Base-by-base conservation (phyloP, 805 yeast genomes). In the Hanseniaspora occidentalis region DNA sequence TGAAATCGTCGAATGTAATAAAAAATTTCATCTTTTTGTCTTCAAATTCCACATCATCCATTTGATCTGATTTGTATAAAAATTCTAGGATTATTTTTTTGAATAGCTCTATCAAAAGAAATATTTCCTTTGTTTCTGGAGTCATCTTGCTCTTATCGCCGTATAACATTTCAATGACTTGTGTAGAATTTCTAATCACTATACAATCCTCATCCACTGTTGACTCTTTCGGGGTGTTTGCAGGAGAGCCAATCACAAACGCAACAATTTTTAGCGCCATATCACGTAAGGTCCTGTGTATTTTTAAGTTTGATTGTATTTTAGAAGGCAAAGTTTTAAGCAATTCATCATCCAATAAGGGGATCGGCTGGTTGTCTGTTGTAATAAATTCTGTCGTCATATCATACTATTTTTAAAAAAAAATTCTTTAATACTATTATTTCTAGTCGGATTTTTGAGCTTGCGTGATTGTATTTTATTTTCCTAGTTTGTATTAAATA, bases 1-100 rank as follows among this genome's bases (percentile, higher is more conserved):
- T 9, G n/a, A 33, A 19, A 17, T 33, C 36, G 11, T 33, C 23
- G 11, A 33, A 14, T 9, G 36, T 13, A 17, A 33, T 11, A 20
- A 33, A 33, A 10, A 10, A 20, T 53, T 81, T 80, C 54, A 84
- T 5, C 8, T 16, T 29, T 14, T 10, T n/a, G 18, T 29, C 8
- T 25, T 13, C n/a, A 7, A 14, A 25, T 25, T 25, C n/a, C 4
- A 13, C n/a, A 7, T 25, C 29, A 7, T 25, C 26, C n/a, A n/a
- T n/a, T n/a, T n/a, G n/a, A 29, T 29, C 33, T n/a, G 33, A 18
- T 29, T 29, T 29, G 18, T 29, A 3, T 9, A 29, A 29, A 8
- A 3, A 29, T 7, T 29, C 8, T 14, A 29, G 33, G 8, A 29
- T 6, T 8, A 29, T 5, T 29, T 14, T 29, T n/a, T 29, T 29